These are phyloP conservation scores for Podospora bellae-mahoneyi DNA, from an alignment of 495 filamentous ascomycete species.

Conservation along the genomic window DNA sequence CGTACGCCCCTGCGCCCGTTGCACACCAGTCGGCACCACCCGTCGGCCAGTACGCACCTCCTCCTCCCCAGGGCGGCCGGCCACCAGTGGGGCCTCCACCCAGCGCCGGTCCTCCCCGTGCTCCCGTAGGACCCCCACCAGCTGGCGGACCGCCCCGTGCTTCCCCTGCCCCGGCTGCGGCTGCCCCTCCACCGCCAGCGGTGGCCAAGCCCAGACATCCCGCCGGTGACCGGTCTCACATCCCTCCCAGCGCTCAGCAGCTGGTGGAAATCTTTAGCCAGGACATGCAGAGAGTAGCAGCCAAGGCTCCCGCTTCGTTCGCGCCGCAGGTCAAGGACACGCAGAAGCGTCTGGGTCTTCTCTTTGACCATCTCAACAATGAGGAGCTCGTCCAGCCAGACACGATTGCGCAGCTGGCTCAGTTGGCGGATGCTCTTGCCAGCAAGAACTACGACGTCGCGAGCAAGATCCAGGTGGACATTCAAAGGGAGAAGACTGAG, in stretches of 20 bases:
- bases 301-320: conserved; percentile 75
- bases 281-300: conserved; percentile 85
- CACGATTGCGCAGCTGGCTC: conserved; percentile 62
- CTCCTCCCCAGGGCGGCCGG: conserved; percentile 30
- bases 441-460: conserved; percentile 74
- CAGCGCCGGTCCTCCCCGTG: conserved; percentile 48
- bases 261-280: conserved; percentile 75
- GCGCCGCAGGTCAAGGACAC: conserved; percentile 85
- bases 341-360: conserved; percentile 81
- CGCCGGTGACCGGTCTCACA: conserved; percentile 86
- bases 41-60: conserved; percentile 34
- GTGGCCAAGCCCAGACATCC: conserved; percentile 61
- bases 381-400: conserved; percentile 80
- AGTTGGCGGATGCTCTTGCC: conserved; percentile 65
- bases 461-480: conserved; percentile 68
- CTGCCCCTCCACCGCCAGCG: conserved; percentile 36
- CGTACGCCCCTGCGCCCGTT: conserved; percentile 54
- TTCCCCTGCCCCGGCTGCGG: conserved; percentile 39
- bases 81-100: conserved; percentile 41
- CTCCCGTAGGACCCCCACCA: conserved; percentile 40
- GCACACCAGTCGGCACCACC: conserved; percentile 28
- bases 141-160: conserved; percentile 32
- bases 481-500: conserved; percentile 75
- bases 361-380: conserved; percentile 97
- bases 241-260: conserved; percentile 68